phyloP scores from a whole-genome alignment of 306 rosid species.

The Pachyrhizus erosus region DNA sequence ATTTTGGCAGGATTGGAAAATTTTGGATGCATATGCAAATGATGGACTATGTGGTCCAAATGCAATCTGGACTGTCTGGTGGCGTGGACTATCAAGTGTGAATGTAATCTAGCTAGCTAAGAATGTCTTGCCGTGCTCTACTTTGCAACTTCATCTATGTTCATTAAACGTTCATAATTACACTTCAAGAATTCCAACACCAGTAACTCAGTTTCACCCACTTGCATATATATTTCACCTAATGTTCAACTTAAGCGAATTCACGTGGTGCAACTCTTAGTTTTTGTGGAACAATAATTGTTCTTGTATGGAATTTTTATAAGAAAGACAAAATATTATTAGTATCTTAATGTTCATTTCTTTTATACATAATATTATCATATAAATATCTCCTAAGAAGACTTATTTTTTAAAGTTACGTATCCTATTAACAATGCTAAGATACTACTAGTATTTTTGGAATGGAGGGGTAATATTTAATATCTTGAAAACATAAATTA shows the following conservation, averaged over 20 bases:
- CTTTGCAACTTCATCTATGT: not conserved
- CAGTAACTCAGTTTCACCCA: not conserved
- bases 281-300: not conserved
- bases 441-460: too few relatives aligned
- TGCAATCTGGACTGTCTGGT: not conserved
- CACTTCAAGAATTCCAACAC: not conserved
- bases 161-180: slow-evolving; percentile 9
- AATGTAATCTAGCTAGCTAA: slow-evolving; percentile 1
- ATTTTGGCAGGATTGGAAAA: not conserved
- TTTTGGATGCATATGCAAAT: not conserved
- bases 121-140: not conserved
- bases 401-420: not conserved
- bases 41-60: slow-evolving; percentile 8
- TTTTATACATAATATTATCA: not conserved
- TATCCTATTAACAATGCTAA: too few relatives aligned
- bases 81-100: slow-evolving; percentile 13
- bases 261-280: not conserved
- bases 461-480: too few relatives aligned
- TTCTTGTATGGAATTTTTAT: not conserved
- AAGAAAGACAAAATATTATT: not conserved
- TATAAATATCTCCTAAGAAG: not conserved
- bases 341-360: not conserved
- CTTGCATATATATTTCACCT: not conserved
- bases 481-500: not conserved
- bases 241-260: not conserved